These are phyloP conservation scores for Pythium sukuiense DNA, from an alignment of 352 stramenopile species.

Conservation along the genomic window DNA sequence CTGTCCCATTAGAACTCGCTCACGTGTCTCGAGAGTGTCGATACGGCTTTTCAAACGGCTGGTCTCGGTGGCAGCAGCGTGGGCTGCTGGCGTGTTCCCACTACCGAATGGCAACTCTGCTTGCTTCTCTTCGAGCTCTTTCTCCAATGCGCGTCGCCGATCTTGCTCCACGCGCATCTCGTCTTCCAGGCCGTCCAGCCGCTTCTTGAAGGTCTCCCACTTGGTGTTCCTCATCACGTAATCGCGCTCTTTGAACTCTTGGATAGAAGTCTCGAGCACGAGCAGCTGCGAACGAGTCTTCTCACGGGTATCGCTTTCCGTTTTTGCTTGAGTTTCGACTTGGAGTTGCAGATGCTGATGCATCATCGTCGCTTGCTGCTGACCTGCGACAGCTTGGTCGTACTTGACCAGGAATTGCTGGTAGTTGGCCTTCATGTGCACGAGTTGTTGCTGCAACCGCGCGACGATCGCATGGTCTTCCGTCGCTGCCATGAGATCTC, in stretches of 20 bases:
- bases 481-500: slow-evolving; percentile 69
- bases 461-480: slow-evolving; percentile 92
- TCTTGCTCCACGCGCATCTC: slow-evolving; percentile 58
- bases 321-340: slow-evolving; percentile 44
- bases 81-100: slow-evolving; percentile 14
- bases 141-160: slow-evolving; percentile 54
- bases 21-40: slow-evolving; percentile 69
- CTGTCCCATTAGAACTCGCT: slow-evolving; percentile 60
- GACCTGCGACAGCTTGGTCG: slow-evolving; percentile 45
- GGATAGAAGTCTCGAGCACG: slow-evolving; percentile 49
- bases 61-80: slow-evolving; percentile 34
- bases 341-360: slow-evolving; percentile 62
- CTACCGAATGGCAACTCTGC: slow-evolving; percentile 31
- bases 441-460: slow-evolving; percentile 86
- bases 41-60: slow-evolving; percentile 50
- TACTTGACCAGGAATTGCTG: slow-evolving; percentile 81
- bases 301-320: slow-evolving; percentile 37
- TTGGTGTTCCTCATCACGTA: slow-evolving; percentile 57
- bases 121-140: slow-evolving; percentile 60
- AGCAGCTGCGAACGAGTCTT: slow-evolving; percentile 36
- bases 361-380: slow-evolving; percentile 56
- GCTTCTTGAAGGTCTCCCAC: slow-evolving; percentile 72
- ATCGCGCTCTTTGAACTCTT: slow-evolving; percentile 58
- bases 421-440: slow-evolving; percentile 85
- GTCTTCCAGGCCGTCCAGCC: slow-evolving; percentile 63